Percentiles rank a stretch among this genome's conserved stretches.
Evolutionary conservation across 2,329 filamentous ascomycete species (phyloP).

Genomic region (Colletotrichum sp.): DNA sequence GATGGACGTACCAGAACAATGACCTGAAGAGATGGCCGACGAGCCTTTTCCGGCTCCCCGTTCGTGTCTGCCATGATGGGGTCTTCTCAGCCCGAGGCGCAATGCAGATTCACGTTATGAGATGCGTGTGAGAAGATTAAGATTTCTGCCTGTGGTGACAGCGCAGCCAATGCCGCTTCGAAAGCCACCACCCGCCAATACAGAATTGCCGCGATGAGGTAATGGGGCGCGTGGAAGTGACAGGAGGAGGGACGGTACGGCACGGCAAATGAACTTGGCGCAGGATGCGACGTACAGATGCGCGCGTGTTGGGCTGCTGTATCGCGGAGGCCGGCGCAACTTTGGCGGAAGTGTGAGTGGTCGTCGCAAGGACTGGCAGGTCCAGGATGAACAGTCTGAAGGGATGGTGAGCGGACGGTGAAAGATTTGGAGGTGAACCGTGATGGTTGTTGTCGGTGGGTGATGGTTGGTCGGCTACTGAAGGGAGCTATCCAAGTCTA

Average conservation of each 20-base stretch:
- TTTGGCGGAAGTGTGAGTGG: background rate
- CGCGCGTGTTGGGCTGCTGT: background rate
- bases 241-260: background rate
- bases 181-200: background rate
- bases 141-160: background rate
- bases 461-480: background rate
- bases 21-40: slow-evolving; percentile 67
- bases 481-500: background rate
- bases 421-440: background rate
- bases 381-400: background rate
- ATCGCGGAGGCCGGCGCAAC: background rate
- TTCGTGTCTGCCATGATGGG: slow-evolving; percentile 10
- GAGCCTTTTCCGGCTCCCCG: slow-evolving; percentile 4
- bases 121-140: background rate
- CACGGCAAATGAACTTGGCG: background rate
- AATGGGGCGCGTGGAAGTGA: background rate
- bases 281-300: background rate
- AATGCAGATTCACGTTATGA: background rate
- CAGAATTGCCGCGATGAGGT: background rate
- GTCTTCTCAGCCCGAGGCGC: background rate
- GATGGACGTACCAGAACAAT: slow-evolving; percentile 72
- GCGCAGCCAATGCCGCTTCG: slow-evolving; percentile 5
- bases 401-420: background rate
- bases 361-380: background rate
- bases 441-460: background rate